A percentile compares a stretch with the other conserved stretches of the same genome.
Conservation (phyloP, 352 stramenopile genomes). For the Phytophthora capsici region DNA sequence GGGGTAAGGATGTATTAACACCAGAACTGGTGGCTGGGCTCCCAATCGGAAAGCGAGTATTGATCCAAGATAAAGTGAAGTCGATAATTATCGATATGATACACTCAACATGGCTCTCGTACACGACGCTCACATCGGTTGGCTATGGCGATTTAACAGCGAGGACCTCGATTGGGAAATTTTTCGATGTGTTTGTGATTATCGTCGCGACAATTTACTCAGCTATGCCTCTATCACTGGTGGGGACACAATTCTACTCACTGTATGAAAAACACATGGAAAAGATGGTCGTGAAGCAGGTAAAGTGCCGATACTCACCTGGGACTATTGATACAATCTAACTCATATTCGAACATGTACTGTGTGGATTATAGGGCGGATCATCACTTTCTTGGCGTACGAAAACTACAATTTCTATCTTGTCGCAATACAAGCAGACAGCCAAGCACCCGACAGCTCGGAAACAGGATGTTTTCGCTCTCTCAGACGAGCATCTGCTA, state of each 20-base stretch:
- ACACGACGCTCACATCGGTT: conserved; percentile 72
- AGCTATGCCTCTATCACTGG: conserved; percentile 76
- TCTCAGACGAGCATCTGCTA: conserved; percentile 54
- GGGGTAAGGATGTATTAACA: conserved; percentile 61
- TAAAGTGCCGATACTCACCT: conserved; percentile 11
- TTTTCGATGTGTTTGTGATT: conserved; percentile 72
- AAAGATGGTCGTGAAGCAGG: conserved; percentile 63
- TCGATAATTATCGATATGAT: conserved; percentile 74
- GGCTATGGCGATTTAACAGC: conserved; percentile 76
- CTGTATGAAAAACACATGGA: conserved; percentile 75
- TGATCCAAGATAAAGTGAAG: conserved; percentile 62
- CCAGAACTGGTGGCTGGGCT: conserved; percentile 40
- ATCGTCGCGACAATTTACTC: conserved; percentile 74
- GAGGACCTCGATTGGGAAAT: conserved; percentile 65
- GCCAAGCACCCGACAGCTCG: conserved; percentile 1
- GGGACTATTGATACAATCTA: no score
- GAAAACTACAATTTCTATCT: conserved; percentile 40
- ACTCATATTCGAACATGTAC: not conserved
- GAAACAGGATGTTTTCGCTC: conserved; percentile 38
- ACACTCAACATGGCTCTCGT: conserved; percentile 74
- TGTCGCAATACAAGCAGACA: conserved; percentile 29
- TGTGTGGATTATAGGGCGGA: conserved; percentile 39
- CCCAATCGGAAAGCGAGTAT: conserved; percentile 60
- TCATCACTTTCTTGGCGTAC: conserved; percentile 63
- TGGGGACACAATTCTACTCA: conserved; percentile 75